phyloP scores from a whole-genome alignment of 352 stramenopile genomes.

The Globisporangium apiculatum region DNA sequence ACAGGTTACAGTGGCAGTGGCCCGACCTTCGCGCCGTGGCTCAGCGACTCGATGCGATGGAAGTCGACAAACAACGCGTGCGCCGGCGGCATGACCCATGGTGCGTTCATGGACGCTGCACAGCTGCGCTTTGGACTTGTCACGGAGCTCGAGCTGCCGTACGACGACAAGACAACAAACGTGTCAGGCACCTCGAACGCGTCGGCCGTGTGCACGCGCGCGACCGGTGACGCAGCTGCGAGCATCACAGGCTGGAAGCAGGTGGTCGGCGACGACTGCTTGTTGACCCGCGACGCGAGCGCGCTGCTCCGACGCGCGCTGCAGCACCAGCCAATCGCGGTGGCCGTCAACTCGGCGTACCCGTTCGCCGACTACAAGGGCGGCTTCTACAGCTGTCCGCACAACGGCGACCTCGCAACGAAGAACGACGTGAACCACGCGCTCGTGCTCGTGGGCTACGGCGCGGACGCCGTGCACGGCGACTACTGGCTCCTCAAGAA shows the following conservation, averaged over 20 bases:
- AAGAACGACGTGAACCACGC: slow-evolving; percentile 68
- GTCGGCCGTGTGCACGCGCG: background rate
- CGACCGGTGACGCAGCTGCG: background rate
- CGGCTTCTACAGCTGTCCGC: slow-evolving; percentile 59
- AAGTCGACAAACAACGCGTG: slow-evolving; percentile 67
- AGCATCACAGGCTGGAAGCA: slow-evolving; percentile 66
- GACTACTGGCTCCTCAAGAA: slow-evolving; percentile 84
- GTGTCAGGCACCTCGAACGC: slow-evolving; percentile 17
- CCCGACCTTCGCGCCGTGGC: slow-evolving; percentile 25
- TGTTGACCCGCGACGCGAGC: slow-evolving; percentile 33
- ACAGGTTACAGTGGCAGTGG: background rate
- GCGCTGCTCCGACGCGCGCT: slow-evolving; percentile 47
- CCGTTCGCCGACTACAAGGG: slow-evolving; percentile 58
- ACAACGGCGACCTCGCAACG: slow-evolving; percentile 40
- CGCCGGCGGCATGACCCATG: slow-evolving; percentile 73
- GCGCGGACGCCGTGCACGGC: slow-evolving; percentile 23
- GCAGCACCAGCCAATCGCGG: slow-evolving; percentile 53
- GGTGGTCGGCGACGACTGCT: slow-evolving; percentile 47
- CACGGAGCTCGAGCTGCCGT: slow-evolving; percentile 62
- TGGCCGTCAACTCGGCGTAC: slow-evolving; percentile 63
- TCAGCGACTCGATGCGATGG: slow-evolving; percentile 57
- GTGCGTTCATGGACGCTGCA: slow-evolving; percentile 62
- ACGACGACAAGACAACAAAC: slow-evolving; percentile 31
- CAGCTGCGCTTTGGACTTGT: slow-evolving; percentile 48
- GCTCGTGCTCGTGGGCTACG: slow-evolving; percentile 61